These are phyloP conservation scores for Stagonosporopsis tanaceti DNA, from an alignment of 2,329 filamentous ascomycete genomes.

Conservation along the genomic window DNA sequence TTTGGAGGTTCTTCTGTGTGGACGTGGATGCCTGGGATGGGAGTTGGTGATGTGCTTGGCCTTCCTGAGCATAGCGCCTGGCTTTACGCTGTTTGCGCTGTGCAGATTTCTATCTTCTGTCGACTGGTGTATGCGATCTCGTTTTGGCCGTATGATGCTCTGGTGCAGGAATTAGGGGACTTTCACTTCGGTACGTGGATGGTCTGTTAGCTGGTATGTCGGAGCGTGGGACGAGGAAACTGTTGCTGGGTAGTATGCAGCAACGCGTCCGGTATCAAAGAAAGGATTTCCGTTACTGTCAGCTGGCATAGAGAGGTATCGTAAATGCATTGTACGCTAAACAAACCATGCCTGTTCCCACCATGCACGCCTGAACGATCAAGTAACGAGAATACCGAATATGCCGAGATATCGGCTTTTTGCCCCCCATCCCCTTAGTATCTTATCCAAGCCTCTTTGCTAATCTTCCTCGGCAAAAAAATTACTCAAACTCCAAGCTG, in stretches of 20 bases:
- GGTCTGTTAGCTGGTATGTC: not conserved
- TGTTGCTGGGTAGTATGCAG: not conserved
- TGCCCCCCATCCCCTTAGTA: not conserved
- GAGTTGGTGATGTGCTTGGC: not conserved
- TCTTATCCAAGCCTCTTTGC: not conserved
- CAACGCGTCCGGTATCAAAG: not conserved
- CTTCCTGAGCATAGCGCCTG: not conserved
- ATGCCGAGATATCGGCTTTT: not conserved
- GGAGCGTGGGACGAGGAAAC: too few relatives aligned
- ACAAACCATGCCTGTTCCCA: conserved; percentile 11
- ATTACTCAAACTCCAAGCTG: conserved; percentile 47
- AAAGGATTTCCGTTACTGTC: not conserved
- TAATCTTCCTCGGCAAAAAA: not conserved
- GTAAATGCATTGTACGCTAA: conserved; percentile 20
- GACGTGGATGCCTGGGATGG: not conserved
- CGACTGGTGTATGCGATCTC: not conserved
- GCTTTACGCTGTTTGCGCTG: not conserved
- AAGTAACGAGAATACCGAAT: not conserved
- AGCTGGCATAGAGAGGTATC: conserved; percentile 2
- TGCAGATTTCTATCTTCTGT: not conserved
- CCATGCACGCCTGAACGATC: conserved; percentile 20
- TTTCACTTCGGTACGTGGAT: conserved; percentile 1
- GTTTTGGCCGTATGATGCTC: not conserved
- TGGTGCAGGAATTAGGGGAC: not conserved
- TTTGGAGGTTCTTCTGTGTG: not conserved